Evolutionary conservation across 352 stramenopile genomes (phyloP), one percentile per base, ranked within the genome.

Genomic region (Hyaloperonospora brassicae): DNA sequence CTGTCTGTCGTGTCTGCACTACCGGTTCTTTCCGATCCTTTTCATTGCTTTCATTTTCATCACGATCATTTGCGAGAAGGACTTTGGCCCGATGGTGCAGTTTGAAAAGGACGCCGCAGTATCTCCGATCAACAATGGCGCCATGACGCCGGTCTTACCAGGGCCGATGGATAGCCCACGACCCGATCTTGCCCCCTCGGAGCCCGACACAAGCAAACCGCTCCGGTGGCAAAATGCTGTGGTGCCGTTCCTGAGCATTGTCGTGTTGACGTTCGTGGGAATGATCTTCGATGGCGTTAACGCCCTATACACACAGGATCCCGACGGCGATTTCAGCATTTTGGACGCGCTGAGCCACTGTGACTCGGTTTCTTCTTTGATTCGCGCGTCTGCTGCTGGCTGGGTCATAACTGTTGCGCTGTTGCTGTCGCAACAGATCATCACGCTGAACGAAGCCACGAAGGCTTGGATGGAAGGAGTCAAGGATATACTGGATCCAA

Each of bases 11-110:
- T 89, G 79, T 25, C 61, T 90, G 34, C 79, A 93, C 61, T 93
- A 88, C 68, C 83, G 83, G 0, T 90, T 93, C 66, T 93, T 95
- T 57, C 80, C 82, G 35, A 87, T 95, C 42, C 67, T 96, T 14
- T 90, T 95, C 55, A 86, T 95, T 44, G 79, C 76, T 14, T 86
- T 90, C 53, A 90, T 95, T 62, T 93, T 93, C 72, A 93, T 96
- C 59, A 92, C 80, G 44, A 90, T 93, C 50, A 86, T 93, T 56
- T 89, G 77, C 52, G 82, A 92, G 45, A 89, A 87, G 51, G 80
- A 95, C 63, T 89, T 94, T 52, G 79, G 84, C 1, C 84, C 85
- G 12, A 96, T 93, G 82, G 75, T 88, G 23, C 74, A 92, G 61
- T 93, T 84, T 51, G 82, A 93, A 45, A 89, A 89, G 44, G 82